Evolutionary conservation across 805 yeast genomes (phyloP), one percentile per base, ranked within the genome.

Genomic region (Scheffersomyces stipitis): DNA sequence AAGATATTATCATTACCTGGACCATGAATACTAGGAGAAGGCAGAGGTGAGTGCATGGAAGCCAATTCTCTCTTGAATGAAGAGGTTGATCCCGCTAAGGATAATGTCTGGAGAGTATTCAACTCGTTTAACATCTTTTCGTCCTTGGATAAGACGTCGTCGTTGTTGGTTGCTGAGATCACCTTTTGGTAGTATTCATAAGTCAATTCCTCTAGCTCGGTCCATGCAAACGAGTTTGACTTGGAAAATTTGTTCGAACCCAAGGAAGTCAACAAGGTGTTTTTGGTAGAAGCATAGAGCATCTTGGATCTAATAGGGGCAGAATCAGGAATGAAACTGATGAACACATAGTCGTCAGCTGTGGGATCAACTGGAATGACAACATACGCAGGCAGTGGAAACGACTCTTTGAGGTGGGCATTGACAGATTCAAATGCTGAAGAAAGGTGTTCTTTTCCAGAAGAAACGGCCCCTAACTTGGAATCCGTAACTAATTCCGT

Each of bases 251-350:
- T 62, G 38, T 72, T 74, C 4, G 75, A 74, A 6, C 96, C 96
- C 27, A 91, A 69, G 44, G 83, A 82, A 48, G 85, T 78, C 38
- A 86, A 64, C 26, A 93, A 61, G 1, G 93, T 79, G 57, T 79
- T 83, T 43, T 87, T 87, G 8, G 95, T 81, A 2, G 96, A 86
- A 4, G 98, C 98, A 58, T 90, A 93, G 33, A 93, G 70, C 97
- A 93, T 93, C 59, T 91, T 93, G 38, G 76, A 73, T 40, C 89
- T 76, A 26, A 91, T 90, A 2, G 82, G 80, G 6, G 96, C 86
- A 34, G 61, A 60, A 57, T 91, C 97, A 0, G 99, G 97, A 36
- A 91, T 90, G 63, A 74, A 90, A 15, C 93, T 80, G 31, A 89
- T 75, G 50, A 91, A 89, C 3, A 78, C 72, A 23, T 45, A 46